phyloP scores from a whole-genome alignment of 106 monocot genomes.

The Phalaenopsis aphrodite region DNA sequence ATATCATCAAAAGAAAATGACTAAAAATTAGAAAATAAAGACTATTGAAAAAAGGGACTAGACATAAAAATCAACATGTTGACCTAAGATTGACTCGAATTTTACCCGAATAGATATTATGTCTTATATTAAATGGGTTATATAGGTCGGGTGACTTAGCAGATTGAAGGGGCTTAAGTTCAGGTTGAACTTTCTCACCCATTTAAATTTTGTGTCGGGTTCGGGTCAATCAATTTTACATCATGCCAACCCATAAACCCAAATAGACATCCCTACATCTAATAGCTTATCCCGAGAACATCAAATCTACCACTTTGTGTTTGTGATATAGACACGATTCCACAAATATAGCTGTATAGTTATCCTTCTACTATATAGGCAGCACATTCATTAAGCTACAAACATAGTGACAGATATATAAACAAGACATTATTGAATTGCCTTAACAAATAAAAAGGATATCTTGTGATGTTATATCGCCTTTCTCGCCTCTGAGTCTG shows the following conservation, averaged over 20 bases:
- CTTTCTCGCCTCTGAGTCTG: conserved; percentile 71
- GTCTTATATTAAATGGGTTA: no score
- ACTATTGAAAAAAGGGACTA: not conserved
- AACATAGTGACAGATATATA: not conserved
- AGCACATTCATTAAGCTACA: not conserved
- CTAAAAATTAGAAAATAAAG: not conserved
- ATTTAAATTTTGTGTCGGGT: no score
- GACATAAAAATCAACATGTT: not conserved
- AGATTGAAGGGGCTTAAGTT: no score
- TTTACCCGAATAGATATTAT: not conserved
- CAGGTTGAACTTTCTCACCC: no score
- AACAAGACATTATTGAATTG: not conserved
- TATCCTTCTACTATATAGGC: not conserved
- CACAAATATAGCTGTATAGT: not conserved
- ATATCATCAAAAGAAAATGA: not conserved
- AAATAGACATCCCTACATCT: not conserved
- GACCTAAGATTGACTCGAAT: not conserved
- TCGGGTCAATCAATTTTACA: no score
- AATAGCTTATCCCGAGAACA: not conserved
- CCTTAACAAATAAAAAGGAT: conserved; percentile 43
- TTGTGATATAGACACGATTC: not conserved
- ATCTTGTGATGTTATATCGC: conserved; percentile 56
- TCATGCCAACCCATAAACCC: no score
- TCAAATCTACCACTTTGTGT: not conserved
- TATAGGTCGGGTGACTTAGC: no score